Base-by-base conservation (phyloP, 352 stramenopile genomes). In the Pythium rhizo-oryzae region DNA sequence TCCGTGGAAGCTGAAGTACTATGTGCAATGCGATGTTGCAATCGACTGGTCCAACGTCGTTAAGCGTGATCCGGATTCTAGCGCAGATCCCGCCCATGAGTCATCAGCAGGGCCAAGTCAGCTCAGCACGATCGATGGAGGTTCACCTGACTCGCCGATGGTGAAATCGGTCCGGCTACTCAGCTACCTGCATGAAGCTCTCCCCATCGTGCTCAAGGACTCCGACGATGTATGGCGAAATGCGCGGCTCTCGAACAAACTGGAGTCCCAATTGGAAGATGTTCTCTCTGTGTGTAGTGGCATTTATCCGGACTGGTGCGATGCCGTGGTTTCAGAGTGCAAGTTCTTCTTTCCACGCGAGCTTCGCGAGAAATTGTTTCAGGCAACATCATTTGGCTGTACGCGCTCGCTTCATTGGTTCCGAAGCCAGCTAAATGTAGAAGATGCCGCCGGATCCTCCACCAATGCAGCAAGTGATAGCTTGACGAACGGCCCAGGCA, bases 361-460 rank as follows among this genome's bases (percentile, higher is more conserved):
- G 39, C 67, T 94, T 11, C 80, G 87, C 12, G 79, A 93, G 53
- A 85, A 84, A 23, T 51, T 93, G 12, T 94, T 96, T 51, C 82
- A 83, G 19, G 84, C 84, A 2, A 94, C 87, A 0, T 81, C 87
- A 9, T 96, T 96, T 67, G 87, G 87, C 1, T 93, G 79, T 58
- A 93, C 84, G 1, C 81, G 87, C 15, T 94, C 85, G 6, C 69
- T 96, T 28, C 82, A 96, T 50, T 94, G 87, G 85, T 93, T 92
- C 60, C 84, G 85, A 13, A 87, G 80, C 63, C 78, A 89, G 28
- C 57, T 92, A 4, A 85, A 89, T 47, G 46, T 89, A 16, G 84
- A 94, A 6, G 85, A 83, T 18, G 59, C 37, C 12, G 46, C 43
- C 49, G 55, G 37, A 6, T 54, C 67, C 3, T 18, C 60, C 18